These are phyloP conservation scores for Blastosporella zonata DNA, from an alignment of 1,284 basidiomycete species.

Conservation along the genomic window DNA sequence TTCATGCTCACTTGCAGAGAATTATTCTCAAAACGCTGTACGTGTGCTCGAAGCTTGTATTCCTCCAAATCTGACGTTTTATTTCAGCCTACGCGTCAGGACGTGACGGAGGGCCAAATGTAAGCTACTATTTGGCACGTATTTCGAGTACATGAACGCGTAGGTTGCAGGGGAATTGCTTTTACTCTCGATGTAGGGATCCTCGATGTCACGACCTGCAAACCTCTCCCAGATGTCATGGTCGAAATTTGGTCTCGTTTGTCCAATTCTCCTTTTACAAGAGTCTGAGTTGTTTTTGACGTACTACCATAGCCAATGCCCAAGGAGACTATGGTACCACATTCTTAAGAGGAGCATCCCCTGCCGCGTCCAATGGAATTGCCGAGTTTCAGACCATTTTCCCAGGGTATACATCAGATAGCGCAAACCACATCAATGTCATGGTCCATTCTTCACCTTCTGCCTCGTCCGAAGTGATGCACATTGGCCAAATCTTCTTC, in stretches of 20 bases:
- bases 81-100: constrained; percentile 40
- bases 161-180: constrained; percentile 37
- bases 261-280: constrained; percentile 7
- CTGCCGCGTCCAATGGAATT: constrained; percentile 49
- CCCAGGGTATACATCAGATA: constrained; percentile 40
- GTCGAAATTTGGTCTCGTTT: constrained; percentile 55
- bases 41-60: not conserved
- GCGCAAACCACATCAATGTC: constrained; percentile 33
- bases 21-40: constrained; percentile 24
- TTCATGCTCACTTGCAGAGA: constrained; percentile 4
- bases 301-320: constrained; percentile 31
- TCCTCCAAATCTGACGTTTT: not conserved
- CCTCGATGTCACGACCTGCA: constrained; percentile 57
- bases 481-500: constrained; percentile 38
- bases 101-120: constrained; percentile 49
- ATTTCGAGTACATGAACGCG: not conserved
- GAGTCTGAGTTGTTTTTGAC: constrained; percentile 1
- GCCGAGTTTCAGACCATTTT: constrained; percentile 53
- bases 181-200: constrained; percentile 55
- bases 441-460: constrained; percentile 26
- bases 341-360: constrained; percentile 49
- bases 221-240: constrained; percentile 48
- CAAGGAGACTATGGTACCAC: constrained; percentile 32
- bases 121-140: constrained; percentile 14
- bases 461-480: constrained; percentile 23